Conservation (phyloP, 1,284 basidiomycete species). For the Mrakiaceae sp. region DNA sequence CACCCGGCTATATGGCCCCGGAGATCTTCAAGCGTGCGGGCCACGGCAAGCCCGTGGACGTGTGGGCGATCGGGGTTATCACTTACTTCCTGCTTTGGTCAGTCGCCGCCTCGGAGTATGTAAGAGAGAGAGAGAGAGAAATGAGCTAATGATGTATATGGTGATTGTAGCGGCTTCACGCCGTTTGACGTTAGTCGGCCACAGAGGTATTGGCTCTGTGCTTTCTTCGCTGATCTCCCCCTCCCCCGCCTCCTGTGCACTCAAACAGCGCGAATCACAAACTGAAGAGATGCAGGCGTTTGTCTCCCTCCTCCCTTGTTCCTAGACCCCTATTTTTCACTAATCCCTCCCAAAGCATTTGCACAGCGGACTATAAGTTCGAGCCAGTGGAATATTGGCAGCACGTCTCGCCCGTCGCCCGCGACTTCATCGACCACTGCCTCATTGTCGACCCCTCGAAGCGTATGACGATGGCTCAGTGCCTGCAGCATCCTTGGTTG, state of each 20-base stretch:
- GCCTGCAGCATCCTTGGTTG: constrained; percentile 71
- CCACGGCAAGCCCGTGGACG: constrained; percentile 89
- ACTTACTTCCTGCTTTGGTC: constrained; percentile 35
- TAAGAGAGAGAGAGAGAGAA: no score
- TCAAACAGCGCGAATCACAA: not conserved
- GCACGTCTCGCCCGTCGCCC: constrained; percentile 67
- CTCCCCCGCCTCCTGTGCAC: not conserved
- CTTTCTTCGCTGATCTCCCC: no score
- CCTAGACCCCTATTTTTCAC: not conserved
- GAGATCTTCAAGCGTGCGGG: constrained; percentile 96
- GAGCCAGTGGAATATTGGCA: constrained; percentile 59
- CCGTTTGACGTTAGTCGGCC: not conserved
- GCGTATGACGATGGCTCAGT: constrained; percentile 63
- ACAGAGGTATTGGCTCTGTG: no score
- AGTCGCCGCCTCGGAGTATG: no score
- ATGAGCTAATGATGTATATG: not conserved
- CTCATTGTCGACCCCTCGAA: constrained; percentile 67
- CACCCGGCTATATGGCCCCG: constrained; percentile 74
- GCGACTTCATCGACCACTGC: constrained; percentile 67
- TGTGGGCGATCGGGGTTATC: constrained; percentile 96
- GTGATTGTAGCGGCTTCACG: not conserved
- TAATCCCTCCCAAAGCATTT: not conserved
- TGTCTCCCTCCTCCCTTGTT: not conserved
- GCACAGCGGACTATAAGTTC: constrained; percentile 61
- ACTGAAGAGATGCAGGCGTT: not conserved